Base-by-base conservation (phyloP, 73 alveolate genomes). In the Paramecium biaurelia region DNA sequence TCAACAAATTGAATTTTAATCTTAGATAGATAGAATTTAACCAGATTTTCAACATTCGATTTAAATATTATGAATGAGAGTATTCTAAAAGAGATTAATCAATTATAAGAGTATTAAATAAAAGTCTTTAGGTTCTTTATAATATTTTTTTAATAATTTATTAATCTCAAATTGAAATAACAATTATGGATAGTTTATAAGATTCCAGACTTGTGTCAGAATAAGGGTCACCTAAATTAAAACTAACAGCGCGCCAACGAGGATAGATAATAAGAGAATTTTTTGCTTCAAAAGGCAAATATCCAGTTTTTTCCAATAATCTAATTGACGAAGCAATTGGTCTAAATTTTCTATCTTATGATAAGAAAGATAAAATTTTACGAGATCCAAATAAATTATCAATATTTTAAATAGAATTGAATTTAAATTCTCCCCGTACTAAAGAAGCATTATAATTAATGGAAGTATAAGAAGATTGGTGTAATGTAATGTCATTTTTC, bases 271-370 rank as follows among this genome's bases (percentile, higher is more conserved):
- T 79, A 9, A 42, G 43, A 42, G 68, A 79, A 43, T 79, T 79
- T 41, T 79, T 88, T 12, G 93, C 43, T 43, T 35, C 63, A 45
- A 57, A 63, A 41, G 72, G 49, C 12, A 88, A 57, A 43, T 70
- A 56, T 53, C 93, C 93, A 15, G 49, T 37, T 12, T 35, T 88
- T 15, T 68, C 89, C 12, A 68, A 41, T 41, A 41, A 79, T 32
- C 53, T 88, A 14, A 42, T 88, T 8, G 93, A 88, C 43, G 93
- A 88, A 70, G 93, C 93, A 1, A 88, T 88, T 23, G 72, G 72
- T 42, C 59, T 57, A 20, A 41, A 88, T 88, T 45, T 88, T 23
- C 56, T 88, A 68, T 86, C 93, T 1, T 67, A 26, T 20, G 93
- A 88, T 35, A 41, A 28, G 82, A 67, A 85, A 70, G 93, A 88